Evolutionary conservation across 2,329 filamentous ascomycete species (phyloP).

Genomic region (Chaetothyriales sp.): DNA sequence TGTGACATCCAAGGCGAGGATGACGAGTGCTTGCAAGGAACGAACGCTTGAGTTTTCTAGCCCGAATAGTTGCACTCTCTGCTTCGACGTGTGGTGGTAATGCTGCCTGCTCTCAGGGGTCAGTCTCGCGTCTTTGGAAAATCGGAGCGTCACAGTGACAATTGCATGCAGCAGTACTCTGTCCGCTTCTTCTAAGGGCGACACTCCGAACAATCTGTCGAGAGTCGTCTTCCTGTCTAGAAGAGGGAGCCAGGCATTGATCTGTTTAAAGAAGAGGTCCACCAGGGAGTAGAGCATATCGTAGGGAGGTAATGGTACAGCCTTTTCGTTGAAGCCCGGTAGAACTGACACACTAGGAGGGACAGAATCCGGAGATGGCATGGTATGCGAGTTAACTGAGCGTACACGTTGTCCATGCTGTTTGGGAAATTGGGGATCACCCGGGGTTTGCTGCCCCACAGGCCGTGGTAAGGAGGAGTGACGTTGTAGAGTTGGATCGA

Average conservation of each 20-base stretch:
- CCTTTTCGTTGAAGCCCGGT: not conserved
- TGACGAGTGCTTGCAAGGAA: constrained; percentile 72
- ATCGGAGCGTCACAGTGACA: constrained; percentile 74
- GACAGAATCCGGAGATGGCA: not conserved
- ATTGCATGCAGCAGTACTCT: constrained; percentile 41
- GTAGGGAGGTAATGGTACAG: not conserved
- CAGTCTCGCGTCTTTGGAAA: constrained; percentile 62
- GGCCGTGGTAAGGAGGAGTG: not conserved
- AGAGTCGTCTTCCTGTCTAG: constrained; percentile 73
- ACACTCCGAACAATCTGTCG: constrained; percentile 66
- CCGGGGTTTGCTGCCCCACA: not conserved
- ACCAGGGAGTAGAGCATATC: constrained; percentile 54
- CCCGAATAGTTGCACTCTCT: constrained; percentile 74
- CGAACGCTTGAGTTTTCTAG: constrained; percentile 84
- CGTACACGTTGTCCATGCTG: not conserved
- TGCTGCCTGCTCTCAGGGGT: constrained; percentile 58
- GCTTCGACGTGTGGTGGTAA: constrained; percentile 70
- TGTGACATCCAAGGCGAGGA: constrained; percentile 70
- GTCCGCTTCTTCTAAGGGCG: constrained; percentile 43
- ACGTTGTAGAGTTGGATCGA: not conserved
- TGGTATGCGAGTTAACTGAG: not conserved
- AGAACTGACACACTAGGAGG: not conserved
- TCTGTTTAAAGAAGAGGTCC: constrained; percentile 65
- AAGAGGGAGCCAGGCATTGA: constrained; percentile 79
- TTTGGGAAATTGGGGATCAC: not conserved